These are phyloP conservation scores for Malus sieversii DNA, from an alignment of 306 rosid genomes.

Conservation along the genomic window DNA sequence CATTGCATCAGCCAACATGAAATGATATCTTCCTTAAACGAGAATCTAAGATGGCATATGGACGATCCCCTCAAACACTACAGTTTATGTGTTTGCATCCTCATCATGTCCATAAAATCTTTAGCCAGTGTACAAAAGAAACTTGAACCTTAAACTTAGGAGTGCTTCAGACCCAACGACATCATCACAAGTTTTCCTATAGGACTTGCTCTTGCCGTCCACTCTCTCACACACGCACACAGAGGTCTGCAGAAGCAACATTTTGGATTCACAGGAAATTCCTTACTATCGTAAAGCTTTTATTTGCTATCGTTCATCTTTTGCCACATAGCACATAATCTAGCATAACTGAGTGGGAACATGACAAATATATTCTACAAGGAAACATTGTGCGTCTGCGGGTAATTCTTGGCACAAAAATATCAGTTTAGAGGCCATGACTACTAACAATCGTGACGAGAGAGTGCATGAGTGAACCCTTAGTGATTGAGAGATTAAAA, in stretches of 20 bases:
- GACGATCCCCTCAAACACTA: neutral
- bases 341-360: neutral
- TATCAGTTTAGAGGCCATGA: neutral
- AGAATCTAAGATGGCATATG: neutral
- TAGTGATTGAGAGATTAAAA: neutral
- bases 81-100: neutral
- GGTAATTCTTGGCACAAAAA: neutral
- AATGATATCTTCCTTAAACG: neutral
- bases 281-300: neutral
- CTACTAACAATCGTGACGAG: neutral
- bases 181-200: neutral
- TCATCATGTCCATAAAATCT: neutral
- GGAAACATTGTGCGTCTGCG: neutral
- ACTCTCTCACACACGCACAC: neutral
- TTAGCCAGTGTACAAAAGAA: neutral
- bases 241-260: neutral
- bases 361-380: neutral
- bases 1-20: neutral
- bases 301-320: neutral
- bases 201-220: neutral
- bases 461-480: neutral
- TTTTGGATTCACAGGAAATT: neutral
- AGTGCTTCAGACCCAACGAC: neutral
- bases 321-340: neutral
- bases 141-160: neutral